Base-by-base conservation (phyloP, 768 basidiomycete genomes). In the Lentinula aciculospora region DNA sequence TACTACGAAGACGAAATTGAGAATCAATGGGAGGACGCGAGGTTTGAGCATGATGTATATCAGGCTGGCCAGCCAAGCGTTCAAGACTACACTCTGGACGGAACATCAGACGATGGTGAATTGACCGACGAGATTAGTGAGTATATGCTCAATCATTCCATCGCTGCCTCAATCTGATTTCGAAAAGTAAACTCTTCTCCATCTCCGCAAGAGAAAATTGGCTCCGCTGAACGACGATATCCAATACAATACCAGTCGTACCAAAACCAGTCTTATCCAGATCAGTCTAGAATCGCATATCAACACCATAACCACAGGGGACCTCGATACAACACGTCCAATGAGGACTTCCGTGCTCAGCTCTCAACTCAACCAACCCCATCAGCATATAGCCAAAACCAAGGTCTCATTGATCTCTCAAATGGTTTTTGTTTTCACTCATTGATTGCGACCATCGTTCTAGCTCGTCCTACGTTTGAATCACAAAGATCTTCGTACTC, bases 101-200 rank as follows among this genome's bases (percentile, higher is more conserved):
- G 63, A 42, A 60, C 66, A 31, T 75, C 71, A 70, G 70, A 62
- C 50, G 58, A 57, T 17, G 56, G 45, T 19, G 56, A 57, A 15
- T 57, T 47, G 17, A 57, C 56, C 25, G 72, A 72, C 60, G 72
- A 69, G 39, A 69, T 69, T 59, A 66, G 74, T 74, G 62, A 58
- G 61, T 75, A 68, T 72, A 72, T 74, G 74, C 72, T 67, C 62
- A 21, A 23, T 32, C 27, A 31, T 47, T n/a, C 2, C 6, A 3
- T 17, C 34, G 12, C 31, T n/a, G 5, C 10, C 36, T 42, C 9
- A 40, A 37, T 21, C n/a, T n/a, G 8, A 39, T 10, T 15, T 27
- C 13, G 19, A 23, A 39, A n/a, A 70, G 68, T 58, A 63, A 70
- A 68, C 9, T 67, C 71, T 9, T 73, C 73, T 27, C 67, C 72